Evolutionary conservation across 495 filamentous ascomycete genomes (phyloP).

Genomic region (Penicillium atrosanguineum): DNA sequence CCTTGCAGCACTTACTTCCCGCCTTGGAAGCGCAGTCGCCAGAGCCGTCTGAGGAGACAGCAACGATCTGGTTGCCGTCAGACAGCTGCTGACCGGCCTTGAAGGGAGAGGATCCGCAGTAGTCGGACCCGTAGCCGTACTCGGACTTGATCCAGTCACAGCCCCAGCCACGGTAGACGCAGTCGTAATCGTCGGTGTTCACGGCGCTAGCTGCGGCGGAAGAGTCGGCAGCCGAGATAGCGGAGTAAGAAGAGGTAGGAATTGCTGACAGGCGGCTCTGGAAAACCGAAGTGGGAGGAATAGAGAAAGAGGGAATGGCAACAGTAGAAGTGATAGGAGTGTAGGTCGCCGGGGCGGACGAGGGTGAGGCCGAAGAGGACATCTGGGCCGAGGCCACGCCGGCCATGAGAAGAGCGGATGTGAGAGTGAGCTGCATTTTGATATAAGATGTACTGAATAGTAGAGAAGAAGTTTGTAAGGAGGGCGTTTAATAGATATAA

Average conservation of each 20-base stretch:
- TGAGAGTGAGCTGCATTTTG: slow-evolving; percentile 19
- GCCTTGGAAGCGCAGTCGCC: slow-evolving; percentile 9
- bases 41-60: slow-evolving; percentile 10
- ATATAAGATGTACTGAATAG: background rate
- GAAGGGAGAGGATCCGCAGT: slow-evolving; percentile 12
- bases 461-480: background rate
- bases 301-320: background rate
- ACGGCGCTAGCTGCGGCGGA: background rate
- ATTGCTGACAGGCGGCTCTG: background rate
- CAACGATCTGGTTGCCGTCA: slow-evolving; percentile 4
- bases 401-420: slow-evolving; percentile 3
- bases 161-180: slow-evolving; percentile 7
- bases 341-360: background rate
- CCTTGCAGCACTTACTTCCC: slow-evolving; percentile 6
- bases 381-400: slow-evolving; percentile 2
- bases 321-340: background rate
- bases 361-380: background rate
- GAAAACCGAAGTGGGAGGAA: background rate
- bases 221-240: background rate
- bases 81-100: slow-evolving; percentile 7
- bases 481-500: background rate
- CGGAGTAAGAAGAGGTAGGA: background rate
- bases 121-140: slow-evolving; percentile 8
- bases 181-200: slow-evolving; percentile 12
- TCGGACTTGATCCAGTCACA: slow-evolving; percentile 13